phyloP scores from a whole-genome alignment of 2,329 filamentous ascomycete species.

The Nemania serpens region DNA sequence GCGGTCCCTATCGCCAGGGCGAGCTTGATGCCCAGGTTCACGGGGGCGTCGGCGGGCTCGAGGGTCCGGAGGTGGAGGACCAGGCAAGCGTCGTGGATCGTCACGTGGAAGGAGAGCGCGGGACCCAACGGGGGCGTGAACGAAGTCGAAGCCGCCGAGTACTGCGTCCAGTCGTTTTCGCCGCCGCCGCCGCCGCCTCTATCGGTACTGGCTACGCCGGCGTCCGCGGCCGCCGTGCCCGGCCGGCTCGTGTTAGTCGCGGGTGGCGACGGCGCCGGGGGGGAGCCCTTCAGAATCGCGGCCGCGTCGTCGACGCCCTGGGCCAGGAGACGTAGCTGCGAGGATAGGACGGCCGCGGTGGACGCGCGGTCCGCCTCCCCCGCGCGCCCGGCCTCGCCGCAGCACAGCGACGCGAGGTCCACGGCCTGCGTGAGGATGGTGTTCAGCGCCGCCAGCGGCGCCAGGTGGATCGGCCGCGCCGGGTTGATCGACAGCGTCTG shows the following conservation, averaged over 20 bases:
- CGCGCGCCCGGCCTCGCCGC: slow-evolving; percentile 56
- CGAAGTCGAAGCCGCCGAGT: slow-evolving; percentile 38
- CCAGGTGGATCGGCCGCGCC: slow-evolving; percentile 60
- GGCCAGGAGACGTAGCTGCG: slow-evolving; percentile 60
- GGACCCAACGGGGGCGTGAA: slow-evolving; percentile 53
- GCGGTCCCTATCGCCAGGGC: slow-evolving; percentile 71
- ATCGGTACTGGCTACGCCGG: neutral
- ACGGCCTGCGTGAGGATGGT: slow-evolving; percentile 82
- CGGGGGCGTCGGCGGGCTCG: slow-evolving; percentile 66
- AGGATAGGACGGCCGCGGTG: slow-evolving; percentile 58
- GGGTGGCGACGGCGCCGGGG: slow-evolving; percentile 14
- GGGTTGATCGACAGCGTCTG: slow-evolving; percentile 56
- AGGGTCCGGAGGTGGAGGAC: slow-evolving; percentile 72
- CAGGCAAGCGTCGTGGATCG: slow-evolving; percentile 71
- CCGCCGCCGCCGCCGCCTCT: slow-evolving; percentile 30
- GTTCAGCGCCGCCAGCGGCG: slow-evolving; percentile 72
- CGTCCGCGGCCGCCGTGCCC: slow-evolving; percentile 13
- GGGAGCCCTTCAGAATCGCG: slow-evolving; percentile 60
- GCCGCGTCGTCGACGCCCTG: slow-evolving; percentile 58
- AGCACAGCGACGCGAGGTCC: slow-evolving; percentile 78
- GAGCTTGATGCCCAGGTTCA: slow-evolving; percentile 68
- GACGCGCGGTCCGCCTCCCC: slow-evolving; percentile 43
- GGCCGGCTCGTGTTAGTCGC: slow-evolving; percentile 8
- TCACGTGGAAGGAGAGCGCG: slow-evolving; percentile 74
- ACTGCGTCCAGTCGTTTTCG: slow-evolving; percentile 43